Conservation (phyloP, 805 yeast species). For the Wickerhamiella nectarea region DNA sequence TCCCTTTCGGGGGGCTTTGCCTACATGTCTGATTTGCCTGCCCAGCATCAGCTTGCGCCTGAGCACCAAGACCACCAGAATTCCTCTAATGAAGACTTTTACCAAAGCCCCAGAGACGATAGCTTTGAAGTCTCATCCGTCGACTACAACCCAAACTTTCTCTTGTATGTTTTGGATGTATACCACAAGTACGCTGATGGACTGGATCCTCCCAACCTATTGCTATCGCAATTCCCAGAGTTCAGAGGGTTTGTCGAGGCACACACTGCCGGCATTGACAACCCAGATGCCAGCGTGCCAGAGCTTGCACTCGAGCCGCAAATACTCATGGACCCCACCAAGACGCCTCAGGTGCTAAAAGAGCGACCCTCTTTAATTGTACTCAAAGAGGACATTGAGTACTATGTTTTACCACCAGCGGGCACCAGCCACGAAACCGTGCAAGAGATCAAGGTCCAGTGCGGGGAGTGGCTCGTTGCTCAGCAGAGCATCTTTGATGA, state of each 20-base stretch:
- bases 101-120: slow-evolving; percentile 7
- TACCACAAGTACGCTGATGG: slow-evolving; percentile 43
- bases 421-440: slow-evolving; percentile 49
- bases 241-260: slow-evolving; percentile 13
- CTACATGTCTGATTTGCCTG: slow-evolving; percentile 62
- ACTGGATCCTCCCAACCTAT: slow-evolving; percentile 23
- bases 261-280: slow-evolving; percentile 6
- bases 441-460: slow-evolving; percentile 53
- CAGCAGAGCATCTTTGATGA: slow-evolving; percentile 65
- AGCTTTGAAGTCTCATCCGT: slow-evolving; percentile 30
- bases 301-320: slow-evolving; percentile 12
- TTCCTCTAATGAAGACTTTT: slow-evolving; percentile 10
- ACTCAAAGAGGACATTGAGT: slow-evolving; percentile 85
- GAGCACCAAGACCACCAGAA: slow-evolving; percentile 13
- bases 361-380: slow-evolving; percentile 85
- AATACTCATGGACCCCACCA: slow-evolving; percentile 9
- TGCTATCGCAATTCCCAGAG: slow-evolving; percentile 15
- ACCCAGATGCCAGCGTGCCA: slow-evolving; percentile 8
- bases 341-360: slow-evolving; percentile 42
- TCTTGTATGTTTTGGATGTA: slow-evolving; percentile 54
- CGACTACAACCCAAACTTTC: slow-evolving; percentile 76
- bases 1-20: slow-evolving; percentile 81
- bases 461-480: slow-evolving; percentile 49
- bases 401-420: slow-evolving; percentile 59
- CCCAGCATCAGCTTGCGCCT: slow-evolving; percentile 20